Conservation (phyloP, 2,329 filamentous ascomycete genomes). For the Paracoccidioides lutzii region DNA sequence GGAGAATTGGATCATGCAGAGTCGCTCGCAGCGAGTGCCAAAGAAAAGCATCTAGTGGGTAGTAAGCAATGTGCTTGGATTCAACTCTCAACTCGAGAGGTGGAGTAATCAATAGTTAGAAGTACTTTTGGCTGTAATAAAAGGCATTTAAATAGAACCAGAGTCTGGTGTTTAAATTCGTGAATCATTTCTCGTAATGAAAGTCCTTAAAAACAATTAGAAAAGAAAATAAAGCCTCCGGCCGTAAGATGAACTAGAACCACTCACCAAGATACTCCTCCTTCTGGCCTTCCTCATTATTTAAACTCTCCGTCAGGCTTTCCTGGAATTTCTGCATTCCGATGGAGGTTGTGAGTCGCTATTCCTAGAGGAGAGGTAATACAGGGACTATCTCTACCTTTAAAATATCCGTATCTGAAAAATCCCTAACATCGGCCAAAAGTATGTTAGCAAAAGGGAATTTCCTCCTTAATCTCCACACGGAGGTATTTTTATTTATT, state of each 20-base stretch:
- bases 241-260: neutral
- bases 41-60: slow-evolving; percentile 83
- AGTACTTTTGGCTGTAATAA: slow-evolving; percentile 83
- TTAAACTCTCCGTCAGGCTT: slow-evolving; percentile 51
- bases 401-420: slow-evolving; percentile 81
- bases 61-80: slow-evolving; percentile 1
- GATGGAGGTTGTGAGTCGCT: slow-evolving; percentile 14
- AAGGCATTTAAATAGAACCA: slow-evolving; percentile 88
- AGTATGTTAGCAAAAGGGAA: neutral
- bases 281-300: slow-evolving; percentile 55
- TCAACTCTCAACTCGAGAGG: neutral
- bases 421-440: slow-evolving; percentile 45
- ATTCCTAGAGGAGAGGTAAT: neutral
- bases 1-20: slow-evolving; percentile 98
- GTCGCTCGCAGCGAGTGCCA: slow-evolving; percentile 81
- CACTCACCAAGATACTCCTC: slow-evolving; percentile 74
- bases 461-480: neutral
- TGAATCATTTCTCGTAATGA: slow-evolving; percentile 83
- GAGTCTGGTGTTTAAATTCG: slow-evolving; percentile 87
- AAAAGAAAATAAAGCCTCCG: neutral
- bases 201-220: slow-evolving; percentile 34
- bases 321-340: slow-evolving; percentile 64
- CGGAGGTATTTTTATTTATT: neutral
- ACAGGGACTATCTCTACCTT: slow-evolving; percentile 33
- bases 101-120: neutral